Evolutionary conservation across 306 rosid genomes (phyloP), one percentile per base, ranked within the genome.

Genomic region (Hippophae rhamnoides): DNA sequence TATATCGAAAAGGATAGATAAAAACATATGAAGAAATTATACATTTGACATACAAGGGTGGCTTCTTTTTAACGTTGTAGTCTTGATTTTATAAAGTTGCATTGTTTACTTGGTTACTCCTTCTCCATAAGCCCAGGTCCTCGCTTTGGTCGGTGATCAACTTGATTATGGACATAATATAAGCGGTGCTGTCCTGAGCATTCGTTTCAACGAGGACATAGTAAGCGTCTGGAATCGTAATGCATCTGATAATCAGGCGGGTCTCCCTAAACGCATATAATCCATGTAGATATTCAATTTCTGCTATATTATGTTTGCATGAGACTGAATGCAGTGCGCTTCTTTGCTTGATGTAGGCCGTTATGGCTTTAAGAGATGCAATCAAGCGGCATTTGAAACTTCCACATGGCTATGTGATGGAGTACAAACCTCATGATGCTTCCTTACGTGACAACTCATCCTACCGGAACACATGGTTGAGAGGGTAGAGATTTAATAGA

Each of bases 381-480:
- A 87, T 87, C 56, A 90, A 90, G 78, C 86, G 89, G 41, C 90
- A 87, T 84, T 51, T 90, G 7, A 90, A 90, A 82, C 95, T 90
- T 69, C 95, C 95, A 31, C 86, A 82, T n/a, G 60, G 89, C 76
- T 90, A 90, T 61, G 79, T 90, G 46, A 83, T 87, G 98, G 98
- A 85, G 73, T 90, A 90, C 84, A 90, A 87, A 82, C 87, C 92
- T 13, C 96, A 85, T 26, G 92, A 90, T 41, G 95, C 98, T 6
- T 90, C 95, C 44, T 80, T 90, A 70, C 84, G 87, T 13, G 98
- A 90, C 74, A 85, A 90, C 69, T 87, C 98, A 23, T 90, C 96
- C 38, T 90, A 87, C 75, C 78, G 98, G 65, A 90, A 90, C 80
- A 85, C 98, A 52, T 87, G 98, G 98, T 79, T 90, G 90, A 78